Evolutionary conservation across 2,329 filamentous ascomycete species (phyloP).

Genomic region (Colletotrichum sp.): DNA sequence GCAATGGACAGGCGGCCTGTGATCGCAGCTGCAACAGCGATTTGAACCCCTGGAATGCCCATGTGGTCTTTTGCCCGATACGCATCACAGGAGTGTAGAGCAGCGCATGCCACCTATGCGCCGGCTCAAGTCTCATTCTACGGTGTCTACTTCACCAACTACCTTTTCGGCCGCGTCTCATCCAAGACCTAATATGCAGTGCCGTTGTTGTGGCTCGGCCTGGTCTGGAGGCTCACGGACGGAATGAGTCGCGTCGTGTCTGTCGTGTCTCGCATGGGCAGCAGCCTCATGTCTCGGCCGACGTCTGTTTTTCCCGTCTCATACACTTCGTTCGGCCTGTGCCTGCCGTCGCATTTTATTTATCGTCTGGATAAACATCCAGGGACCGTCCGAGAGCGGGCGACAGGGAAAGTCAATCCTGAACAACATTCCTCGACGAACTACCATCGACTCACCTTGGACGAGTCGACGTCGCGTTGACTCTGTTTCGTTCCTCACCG

Average conservation of each 20-base stretch:
- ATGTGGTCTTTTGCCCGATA: constrained; percentile 6
- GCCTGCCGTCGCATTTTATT: background rate
- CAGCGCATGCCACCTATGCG: constrained; percentile 8
- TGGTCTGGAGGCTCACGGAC: background rate
- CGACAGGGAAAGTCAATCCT: background rate
- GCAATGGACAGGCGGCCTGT: background rate
- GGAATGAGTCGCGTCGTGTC: constrained; percentile 11
- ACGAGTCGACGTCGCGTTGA: background rate
- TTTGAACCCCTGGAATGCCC: constrained; percentile 12
- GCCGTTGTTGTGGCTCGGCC: constrained; percentile 6
- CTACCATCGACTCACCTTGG: background rate
- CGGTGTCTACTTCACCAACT: background rate
- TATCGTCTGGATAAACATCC: background rate
- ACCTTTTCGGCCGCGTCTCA: background rate
- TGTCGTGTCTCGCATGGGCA: background rate
- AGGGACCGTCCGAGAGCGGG: background rate
- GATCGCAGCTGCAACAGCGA: background rate
- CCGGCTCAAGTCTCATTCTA: background rate
- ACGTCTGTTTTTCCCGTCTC: background rate
- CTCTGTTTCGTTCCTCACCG: background rate
- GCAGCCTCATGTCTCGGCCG: constrained; percentile 2
- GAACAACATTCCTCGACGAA: background rate
- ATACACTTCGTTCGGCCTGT: background rate
- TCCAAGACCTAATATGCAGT: constrained; percentile 10
- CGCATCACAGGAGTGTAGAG: background rate